These are phyloP conservation scores for Lasiodiplodia gonubiensis DNA, from an alignment of 2,329 filamentous ascomycete species.

Conservation along the genomic window DNA sequence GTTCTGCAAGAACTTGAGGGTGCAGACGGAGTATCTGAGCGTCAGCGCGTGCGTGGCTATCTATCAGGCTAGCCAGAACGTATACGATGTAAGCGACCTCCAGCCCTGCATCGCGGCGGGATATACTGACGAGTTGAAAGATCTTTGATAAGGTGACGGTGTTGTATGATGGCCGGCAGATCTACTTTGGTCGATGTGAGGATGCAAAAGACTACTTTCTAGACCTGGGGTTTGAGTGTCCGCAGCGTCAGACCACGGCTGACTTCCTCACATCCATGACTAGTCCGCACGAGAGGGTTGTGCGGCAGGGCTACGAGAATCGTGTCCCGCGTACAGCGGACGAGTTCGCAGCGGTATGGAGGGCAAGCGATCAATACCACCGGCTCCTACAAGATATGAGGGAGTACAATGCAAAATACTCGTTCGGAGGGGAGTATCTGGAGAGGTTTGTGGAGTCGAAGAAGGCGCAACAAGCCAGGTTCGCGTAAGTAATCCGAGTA, in stretches of 20 bases:
- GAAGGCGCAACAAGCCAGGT: constrained; percentile 54
- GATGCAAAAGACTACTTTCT: constrained; percentile 72
- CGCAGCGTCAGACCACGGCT: constrained; percentile 72
- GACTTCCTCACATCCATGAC: constrained; percentile 82
- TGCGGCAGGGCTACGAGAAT: constrained; percentile 52
- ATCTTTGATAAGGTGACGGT: constrained; percentile 72
- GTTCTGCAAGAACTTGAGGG: constrained; percentile 72
- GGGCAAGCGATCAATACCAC: constrained; percentile 45
- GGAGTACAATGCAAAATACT: constrained; percentile 53
- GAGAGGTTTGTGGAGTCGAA: constrained; percentile 55
- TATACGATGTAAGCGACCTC: constrained; percentile 59
- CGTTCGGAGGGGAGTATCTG: constrained; percentile 52
- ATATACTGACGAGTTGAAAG: not conserved
- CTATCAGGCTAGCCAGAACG: constrained; percentile 72
- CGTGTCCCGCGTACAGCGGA: constrained; percentile 56
- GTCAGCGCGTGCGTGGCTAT: constrained; percentile 73
- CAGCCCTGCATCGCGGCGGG: not conserved
- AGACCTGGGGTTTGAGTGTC: constrained; percentile 74
- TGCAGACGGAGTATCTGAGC: constrained; percentile 70
- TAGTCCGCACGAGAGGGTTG: constrained; percentile 53
- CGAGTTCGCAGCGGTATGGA: constrained; percentile 58
- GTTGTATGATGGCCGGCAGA: constrained; percentile 70
- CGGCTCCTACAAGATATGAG: constrained; percentile 53
- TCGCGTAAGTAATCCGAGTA: not conserved
- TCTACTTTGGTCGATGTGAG: constrained; percentile 71